phyloP scores from a whole-genome alignment of 2,329 filamentous ascomycete species.

The Exophiala spinifera region DNA sequence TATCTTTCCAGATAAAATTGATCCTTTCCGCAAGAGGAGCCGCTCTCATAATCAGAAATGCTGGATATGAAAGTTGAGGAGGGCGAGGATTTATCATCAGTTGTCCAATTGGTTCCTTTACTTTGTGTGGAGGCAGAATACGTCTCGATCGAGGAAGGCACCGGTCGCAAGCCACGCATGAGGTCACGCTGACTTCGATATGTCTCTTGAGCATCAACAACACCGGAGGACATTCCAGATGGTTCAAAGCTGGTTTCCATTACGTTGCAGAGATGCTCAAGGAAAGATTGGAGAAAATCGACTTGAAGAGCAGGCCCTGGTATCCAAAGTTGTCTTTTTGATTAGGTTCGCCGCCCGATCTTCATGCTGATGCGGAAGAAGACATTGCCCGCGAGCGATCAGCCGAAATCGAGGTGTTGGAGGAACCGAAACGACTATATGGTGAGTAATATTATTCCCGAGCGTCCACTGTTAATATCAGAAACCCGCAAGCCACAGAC shows the following conservation, averaged over 20 bases:
- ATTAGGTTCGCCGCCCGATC: too few species aligned
- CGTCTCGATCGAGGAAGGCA: conserved; percentile 11
- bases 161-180: conserved; percentile 8
- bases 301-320: neutral
- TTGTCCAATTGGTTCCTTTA: conserved; percentile 3
- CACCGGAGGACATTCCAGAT: neutral
- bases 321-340: too few species aligned
- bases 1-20: conserved; percentile 30
- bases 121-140: conserved; percentile 15
- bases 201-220: neutral
- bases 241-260: conserved; percentile 13
- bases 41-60: conserved; percentile 19
- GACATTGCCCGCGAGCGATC: too few species aligned
- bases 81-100: conserved; percentile 10
- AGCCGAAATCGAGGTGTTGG: too few species aligned
- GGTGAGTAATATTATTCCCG: too few species aligned
- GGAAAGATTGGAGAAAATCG: neutral
- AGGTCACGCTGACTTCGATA: neutral
- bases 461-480: too few species aligned
- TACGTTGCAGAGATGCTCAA: neutral
- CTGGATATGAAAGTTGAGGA: conserved; percentile 15
- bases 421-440: too few species aligned
- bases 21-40: conserved; percentile 25
- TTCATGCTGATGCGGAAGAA: too few species aligned
- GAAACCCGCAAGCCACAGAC: neutral